A percentile compares a stretch with the other conserved stretches of the same genome.
These are phyloP conservation scores for Suillus sp. DNA, from an alignment of 768 basidiomycete species.

Conservation along the genomic window DNA sequence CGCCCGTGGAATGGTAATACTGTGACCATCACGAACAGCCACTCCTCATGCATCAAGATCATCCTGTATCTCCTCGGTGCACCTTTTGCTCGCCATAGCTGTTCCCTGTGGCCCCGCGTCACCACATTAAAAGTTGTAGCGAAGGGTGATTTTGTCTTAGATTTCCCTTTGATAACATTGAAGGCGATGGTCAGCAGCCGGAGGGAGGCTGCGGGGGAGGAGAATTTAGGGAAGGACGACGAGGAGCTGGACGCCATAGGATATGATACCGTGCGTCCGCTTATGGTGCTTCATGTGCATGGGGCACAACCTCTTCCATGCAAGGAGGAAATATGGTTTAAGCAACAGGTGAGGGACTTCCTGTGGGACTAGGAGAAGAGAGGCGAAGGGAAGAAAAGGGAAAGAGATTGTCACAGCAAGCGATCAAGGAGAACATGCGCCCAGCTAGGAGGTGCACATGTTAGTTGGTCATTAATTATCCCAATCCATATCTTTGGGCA, in stretches of 20 bases:
- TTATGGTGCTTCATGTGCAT: constrained; percentile 2
- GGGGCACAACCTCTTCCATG: neutral
- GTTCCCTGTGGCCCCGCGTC: neutral
- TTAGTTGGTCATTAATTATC: neutral
- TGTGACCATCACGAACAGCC: neutral
- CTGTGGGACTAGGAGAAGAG: neutral
- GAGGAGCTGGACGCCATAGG: neutral
- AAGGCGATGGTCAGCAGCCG: neutral
- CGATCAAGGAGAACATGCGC: neutral
- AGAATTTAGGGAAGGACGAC: neutral
- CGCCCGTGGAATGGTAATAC: neutral
- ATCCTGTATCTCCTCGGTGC: neutral
- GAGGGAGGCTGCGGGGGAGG: neutral
- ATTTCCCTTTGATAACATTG: neutral
- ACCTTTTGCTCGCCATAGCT: neutral
- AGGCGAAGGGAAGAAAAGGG: neutral
- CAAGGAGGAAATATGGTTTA: neutral
- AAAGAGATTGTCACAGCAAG: neutral
- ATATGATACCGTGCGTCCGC: neutral
- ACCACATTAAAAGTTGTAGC: neutral
- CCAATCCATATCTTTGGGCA: neutral
- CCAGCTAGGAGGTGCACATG: neutral
- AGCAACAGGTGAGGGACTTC: neutral
- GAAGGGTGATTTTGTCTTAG: neutral
- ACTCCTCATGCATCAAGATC: neutral